Base-by-base conservation (phyloP, 73 alveolate species). In the Uronychia setigera region DNA sequence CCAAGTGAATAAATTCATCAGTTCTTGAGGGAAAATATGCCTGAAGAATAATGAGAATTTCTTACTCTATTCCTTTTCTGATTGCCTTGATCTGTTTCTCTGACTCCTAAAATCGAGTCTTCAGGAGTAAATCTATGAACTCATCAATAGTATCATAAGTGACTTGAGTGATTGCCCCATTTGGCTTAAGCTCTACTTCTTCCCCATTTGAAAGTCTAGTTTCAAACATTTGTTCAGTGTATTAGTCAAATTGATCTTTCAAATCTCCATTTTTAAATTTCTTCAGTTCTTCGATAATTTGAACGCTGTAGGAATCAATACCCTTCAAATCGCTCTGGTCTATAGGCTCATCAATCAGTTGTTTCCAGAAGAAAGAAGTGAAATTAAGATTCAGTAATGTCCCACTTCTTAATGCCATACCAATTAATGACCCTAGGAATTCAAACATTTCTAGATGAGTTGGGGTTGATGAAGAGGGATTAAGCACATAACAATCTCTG, bases 381-480 rank as follows among this genome's bases (percentile, higher is more conserved):
- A 97, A 90, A 86, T 93, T 92, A 27, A 97, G 58, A 35, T 93
- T 87, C 74, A 92, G 92, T 59, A 89, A 87, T 76, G 93, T 88
- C 76, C 92, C 96, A 59, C 94, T 79, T 58, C 98, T 85, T 27
- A 97, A 89, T 25, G 98, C 98, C 90, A 93, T 94, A n/a, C 99
- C 99, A 59, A 97, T 88, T 79, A 95, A 80, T 77, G 93, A 91
- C 29, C 99, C 99, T 29, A 97, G 82, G 93, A 87, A 94, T 84
- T 92, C 91, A 87, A 87, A 94, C 85, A 95, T 79, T 83, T 96
- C 97, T 35, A 94, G 85, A 76, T 95, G 97, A 77, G 94, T 80
- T 83, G 96, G 98, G 88, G 94, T 87, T 58, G 82, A 88, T 0
- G 99, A 96, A 29, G 96, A 92, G 30, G 99, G 99, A 88, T 95